Evolutionary conservation across 2,329 filamentous ascomycete species (phyloP), one percentile per base, ranked within the genome.

Genomic region (Dactylellina parvicollis): DNA sequence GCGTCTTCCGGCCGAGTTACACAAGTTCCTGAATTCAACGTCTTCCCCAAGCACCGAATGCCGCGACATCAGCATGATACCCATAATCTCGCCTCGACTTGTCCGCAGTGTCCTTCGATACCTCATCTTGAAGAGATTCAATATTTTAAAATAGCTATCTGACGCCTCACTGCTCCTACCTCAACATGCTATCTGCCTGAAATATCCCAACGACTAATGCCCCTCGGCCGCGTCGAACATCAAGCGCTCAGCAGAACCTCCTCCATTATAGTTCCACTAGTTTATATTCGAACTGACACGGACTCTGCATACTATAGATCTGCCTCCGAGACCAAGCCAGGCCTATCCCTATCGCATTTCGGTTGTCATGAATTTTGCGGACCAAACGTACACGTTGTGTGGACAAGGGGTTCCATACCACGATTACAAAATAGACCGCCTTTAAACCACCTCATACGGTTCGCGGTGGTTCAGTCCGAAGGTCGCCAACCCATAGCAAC

Each of bases 391-490:
- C 67, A 65, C 34, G 22, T 34, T 22, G 18, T 65, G 67, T 73
- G 60, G 38, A 57, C 36, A 20, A 66, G 38, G 69, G 60, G 49
- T 18, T 24, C 34, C 30, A 55, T 60, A 34, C 59, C 46, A 73
- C 26, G 38, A 47, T 59, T 20, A 59, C 32, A 40, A 49, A 7
- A 73, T 52, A 70, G 65, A 60, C 34, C 32, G 69, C 60, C 47
- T 73, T 47, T 28, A 56, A 38, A 9, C 56, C 57, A 65, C 55
- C 40, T 52, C 28, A 61, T 40, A 73, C 69, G 69, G 69, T 73
- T 73, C 69, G 69, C 69, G 60, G 69, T 52, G 54, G 60, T 36
- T 46, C 54, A 66, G 57, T 66, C 69, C 69, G 69, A 73, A 70
- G 36, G 60, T 38, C 10, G 38, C 47, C 28, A 54, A 46, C 60